Evolutionary conservation across 352 stramenopile genomes (phyloP).

Genomic region (Ophiocytium majus): DNA sequence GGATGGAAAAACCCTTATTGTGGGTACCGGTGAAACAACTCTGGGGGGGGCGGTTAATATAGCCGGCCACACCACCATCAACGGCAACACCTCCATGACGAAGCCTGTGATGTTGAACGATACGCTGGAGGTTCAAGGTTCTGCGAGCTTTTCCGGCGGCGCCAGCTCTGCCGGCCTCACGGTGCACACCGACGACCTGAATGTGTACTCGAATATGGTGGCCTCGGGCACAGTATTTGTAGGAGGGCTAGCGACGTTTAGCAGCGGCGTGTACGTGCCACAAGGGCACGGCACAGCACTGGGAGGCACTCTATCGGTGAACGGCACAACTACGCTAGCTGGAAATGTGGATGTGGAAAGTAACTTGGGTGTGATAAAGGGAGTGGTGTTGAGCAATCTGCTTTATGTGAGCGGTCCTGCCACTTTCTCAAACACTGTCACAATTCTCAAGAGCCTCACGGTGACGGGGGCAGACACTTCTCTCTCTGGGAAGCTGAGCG

Average conservation of each 20-base stretch:
- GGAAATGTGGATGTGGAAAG: neutral
- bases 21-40: neutral
- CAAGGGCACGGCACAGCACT: neutral
- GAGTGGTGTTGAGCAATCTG: neutral
- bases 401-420: neutral
- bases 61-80: neutral
- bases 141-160: neutral
- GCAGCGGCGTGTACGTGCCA: neutral
- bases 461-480: neutral
- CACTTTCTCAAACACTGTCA: neutral
- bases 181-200: neutral
- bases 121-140: neutral
- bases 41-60: neutral
- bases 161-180: neutral
- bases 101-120: neutral
- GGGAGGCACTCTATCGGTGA: neutral
- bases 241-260: neutral
- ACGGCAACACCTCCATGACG: neutral
- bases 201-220: neutral
- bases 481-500: slow-evolving; percentile 4
- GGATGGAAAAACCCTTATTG: neutral
- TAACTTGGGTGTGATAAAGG: neutral
- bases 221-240: neutral
- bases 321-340: neutral
- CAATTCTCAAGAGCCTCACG: neutral